Percentiles rank a stretch among this genome's conserved stretches.
Evolutionary conservation across 805 yeast species (phyloP).

Genomic region (Ogataea haglerorum): DNA sequence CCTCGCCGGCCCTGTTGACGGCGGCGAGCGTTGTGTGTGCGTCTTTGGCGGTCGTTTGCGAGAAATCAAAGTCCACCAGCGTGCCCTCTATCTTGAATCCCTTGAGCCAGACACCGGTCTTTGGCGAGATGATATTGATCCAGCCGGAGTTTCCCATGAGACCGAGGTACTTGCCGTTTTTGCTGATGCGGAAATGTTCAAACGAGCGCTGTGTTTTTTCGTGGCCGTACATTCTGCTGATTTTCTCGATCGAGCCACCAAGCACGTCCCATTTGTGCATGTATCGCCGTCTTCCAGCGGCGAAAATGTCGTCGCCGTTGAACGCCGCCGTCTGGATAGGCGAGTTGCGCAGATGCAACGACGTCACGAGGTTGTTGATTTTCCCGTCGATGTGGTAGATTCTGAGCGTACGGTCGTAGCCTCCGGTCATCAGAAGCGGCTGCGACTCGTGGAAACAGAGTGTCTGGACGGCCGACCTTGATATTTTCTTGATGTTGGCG

Average conservation of each 20-base stretch:
- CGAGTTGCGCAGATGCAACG: slow-evolving; percentile 71
- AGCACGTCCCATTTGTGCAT: slow-evolving; percentile 88
- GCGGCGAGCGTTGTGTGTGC: slow-evolving; percentile 42
- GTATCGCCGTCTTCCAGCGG: slow-evolving; percentile 89
- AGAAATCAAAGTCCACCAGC: slow-evolving; percentile 76
- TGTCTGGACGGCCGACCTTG: slow-evolving; percentile 82
- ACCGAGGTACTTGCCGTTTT: slow-evolving; percentile 68
- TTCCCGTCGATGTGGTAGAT: slow-evolving; percentile 90
- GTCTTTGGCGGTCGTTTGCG: slow-evolving; percentile 33
- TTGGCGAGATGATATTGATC: slow-evolving; percentile 75
- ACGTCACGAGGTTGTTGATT: slow-evolving; percentile 72
- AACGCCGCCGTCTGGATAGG: slow-evolving; percentile 79
- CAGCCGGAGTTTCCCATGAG: slow-evolving; percentile 86
- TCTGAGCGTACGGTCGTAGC: slow-evolving; percentile 85
- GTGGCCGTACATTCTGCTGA: slow-evolving; percentile 88
- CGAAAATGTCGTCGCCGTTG: slow-evolving; percentile 56
- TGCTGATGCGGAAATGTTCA: slow-evolving; percentile 79
- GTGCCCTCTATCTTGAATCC: slow-evolving; percentile 90
- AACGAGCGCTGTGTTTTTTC: slow-evolving; percentile 80
- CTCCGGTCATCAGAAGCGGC: slow-evolving; percentile 85
- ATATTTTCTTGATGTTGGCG: slow-evolving; percentile 67
- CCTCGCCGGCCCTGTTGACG: slow-evolving; percentile 76
- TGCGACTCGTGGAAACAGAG: slow-evolving; percentile 80
- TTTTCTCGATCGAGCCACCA: slow-evolving; percentile 65
- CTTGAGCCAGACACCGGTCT: slow-evolving; percentile 79